Evolutionary conservation across 1,284 basidiomycete genomes (phyloP).

Genomic region (Fistulinella cinereoalba): DNA sequence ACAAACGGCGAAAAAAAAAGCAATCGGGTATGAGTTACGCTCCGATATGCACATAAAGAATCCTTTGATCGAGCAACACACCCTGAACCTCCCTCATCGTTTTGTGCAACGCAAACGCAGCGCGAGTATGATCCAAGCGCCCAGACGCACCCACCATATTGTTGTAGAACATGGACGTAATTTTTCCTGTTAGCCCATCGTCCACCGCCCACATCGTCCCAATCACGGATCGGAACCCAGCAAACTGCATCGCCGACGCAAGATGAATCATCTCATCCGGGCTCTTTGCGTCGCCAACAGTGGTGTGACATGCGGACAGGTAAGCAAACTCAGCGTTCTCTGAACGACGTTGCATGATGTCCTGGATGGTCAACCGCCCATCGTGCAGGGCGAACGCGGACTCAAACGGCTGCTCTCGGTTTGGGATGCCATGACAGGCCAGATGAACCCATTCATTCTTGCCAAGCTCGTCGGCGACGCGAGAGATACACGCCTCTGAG

Average conservation of each 20-base stretch:
- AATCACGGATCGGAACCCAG: conserved; percentile 1
- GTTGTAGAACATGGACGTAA: conserved; percentile 4
- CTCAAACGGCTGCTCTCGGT: conserved; percentile 17
- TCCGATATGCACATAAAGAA: no score
- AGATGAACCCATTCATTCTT: conserved; percentile 17
- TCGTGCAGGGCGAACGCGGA: conserved; percentile 22
- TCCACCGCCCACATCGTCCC: conserved; percentile 7
- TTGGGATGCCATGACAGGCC: conserved; percentile 15
- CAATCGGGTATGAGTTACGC: no score
- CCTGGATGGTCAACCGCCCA: conserved; percentile 15
- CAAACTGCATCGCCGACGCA: conserved; percentile 1
- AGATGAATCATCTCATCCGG: conserved; percentile 29
- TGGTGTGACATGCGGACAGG: conserved; percentile 30
- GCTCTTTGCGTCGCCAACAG: not conserved
- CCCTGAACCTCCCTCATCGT: no score
- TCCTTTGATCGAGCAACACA: no score
- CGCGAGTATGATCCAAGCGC: no score
- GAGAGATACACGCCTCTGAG: not conserved
- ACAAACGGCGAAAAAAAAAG: no score
- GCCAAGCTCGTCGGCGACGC: conserved; percentile 5
- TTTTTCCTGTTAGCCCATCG: not conserved
- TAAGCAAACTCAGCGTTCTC: conserved; percentile 32
- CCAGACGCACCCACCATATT: conserved; percentile 1
- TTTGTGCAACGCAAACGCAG: no score
- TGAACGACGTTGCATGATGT: conserved; percentile 22